Percentiles rank a stretch among this genome's conserved stretches.
Conservation (phyloP, 2,329 filamentous ascomycete species). For the Botryosphaeria agaves region DNA sequence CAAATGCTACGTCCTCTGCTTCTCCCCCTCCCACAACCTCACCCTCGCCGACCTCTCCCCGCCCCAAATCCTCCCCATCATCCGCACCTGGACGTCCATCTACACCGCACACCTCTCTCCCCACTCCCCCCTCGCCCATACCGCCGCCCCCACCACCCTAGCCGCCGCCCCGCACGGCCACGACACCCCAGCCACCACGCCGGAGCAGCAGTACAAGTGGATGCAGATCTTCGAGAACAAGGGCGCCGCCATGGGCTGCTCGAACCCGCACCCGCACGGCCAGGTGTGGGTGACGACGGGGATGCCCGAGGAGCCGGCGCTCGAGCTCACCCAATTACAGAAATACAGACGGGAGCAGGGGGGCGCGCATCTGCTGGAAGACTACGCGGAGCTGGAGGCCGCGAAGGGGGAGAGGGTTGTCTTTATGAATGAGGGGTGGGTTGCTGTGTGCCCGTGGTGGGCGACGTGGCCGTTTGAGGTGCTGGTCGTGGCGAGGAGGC, state of each 20-base stretch:
- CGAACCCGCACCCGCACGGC: constrained; percentile 93
- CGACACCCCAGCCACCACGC: constrained; percentile 26
- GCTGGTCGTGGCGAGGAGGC: constrained; percentile 69
- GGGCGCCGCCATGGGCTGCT: constrained; percentile 93
- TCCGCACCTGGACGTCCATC: constrained; percentile 82
- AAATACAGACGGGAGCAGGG: constrained; percentile 59
- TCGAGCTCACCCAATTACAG: constrained; percentile 61
- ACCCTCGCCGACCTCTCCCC: constrained; percentile 82
- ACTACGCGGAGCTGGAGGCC: constrained; percentile 73
- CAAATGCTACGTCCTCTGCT: constrained; percentile 93
- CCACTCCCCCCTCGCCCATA: constrained; percentile 42
- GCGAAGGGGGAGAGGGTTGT: constrained; percentile 73
- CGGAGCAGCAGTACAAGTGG: constrained; percentile 69
- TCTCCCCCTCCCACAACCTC: constrained; percentile 76
- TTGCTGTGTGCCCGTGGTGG: constrained; percentile 94
- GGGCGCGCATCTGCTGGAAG: constrained; percentile 61
- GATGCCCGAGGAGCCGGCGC: constrained; percentile 71
- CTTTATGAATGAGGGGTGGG: constrained; percentile 70
- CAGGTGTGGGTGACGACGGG: constrained; percentile 92
- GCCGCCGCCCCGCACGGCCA: constrained; percentile 29
- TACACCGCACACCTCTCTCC: constrained; percentile 69
- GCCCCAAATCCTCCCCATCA: constrained; percentile 59
- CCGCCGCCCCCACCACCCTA: constrained; percentile 27
- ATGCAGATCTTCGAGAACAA: constrained; percentile 99
- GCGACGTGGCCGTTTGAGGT: constrained; percentile 95